phyloP scores from a whole-genome alignment of 495 filamentous ascomycete species.

The Daldinia childiae region DNA sequence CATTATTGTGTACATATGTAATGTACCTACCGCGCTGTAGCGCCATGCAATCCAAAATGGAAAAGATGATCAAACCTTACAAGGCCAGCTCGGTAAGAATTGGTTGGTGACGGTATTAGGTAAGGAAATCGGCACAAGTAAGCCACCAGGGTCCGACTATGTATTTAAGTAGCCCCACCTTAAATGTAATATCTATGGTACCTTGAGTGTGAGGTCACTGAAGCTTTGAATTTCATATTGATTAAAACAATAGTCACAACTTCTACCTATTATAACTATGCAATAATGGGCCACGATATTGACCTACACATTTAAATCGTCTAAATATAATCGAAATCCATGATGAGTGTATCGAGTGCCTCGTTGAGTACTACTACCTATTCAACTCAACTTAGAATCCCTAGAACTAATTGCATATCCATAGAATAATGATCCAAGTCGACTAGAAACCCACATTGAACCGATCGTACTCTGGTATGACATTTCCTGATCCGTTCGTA shows the following conservation, averaged over 20 bases:
- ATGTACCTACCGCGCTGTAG: constrained; percentile 3
- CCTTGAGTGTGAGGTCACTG: constrained; percentile 37
- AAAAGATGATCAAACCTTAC: too few species aligned
- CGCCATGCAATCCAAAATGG: neutral
- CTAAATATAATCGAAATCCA: neutral
- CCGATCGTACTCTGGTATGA: constrained; percentile 16
- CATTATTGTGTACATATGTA: constrained; percentile 10
- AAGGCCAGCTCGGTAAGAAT: too few species aligned
- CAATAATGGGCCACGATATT: constrained; percentile 8
- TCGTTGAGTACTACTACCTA: neutral
- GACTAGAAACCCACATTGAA: constrained; percentile 6
- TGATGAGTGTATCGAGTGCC: neutral
- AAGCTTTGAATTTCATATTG: constrained; percentile 16
- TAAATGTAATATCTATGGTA: constrained; percentile 1
- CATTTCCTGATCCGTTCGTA: constrained; percentile 15
- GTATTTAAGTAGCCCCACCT: constrained; percentile 3
- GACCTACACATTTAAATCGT: neutral
- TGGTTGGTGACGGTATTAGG: neutral
- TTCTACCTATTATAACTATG: neutral
- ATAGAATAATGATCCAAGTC: constrained; percentile 24
- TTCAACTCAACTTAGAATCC: neutral
- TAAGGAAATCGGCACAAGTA: constrained; percentile 16
- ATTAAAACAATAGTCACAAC: neutral
- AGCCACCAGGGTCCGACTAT: constrained; percentile 22
- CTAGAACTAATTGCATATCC: constrained; percentile 26